phyloP scores from a whole-genome alignment of 805 yeast genomes.

The Isabelozyma rhagii region DNA sequence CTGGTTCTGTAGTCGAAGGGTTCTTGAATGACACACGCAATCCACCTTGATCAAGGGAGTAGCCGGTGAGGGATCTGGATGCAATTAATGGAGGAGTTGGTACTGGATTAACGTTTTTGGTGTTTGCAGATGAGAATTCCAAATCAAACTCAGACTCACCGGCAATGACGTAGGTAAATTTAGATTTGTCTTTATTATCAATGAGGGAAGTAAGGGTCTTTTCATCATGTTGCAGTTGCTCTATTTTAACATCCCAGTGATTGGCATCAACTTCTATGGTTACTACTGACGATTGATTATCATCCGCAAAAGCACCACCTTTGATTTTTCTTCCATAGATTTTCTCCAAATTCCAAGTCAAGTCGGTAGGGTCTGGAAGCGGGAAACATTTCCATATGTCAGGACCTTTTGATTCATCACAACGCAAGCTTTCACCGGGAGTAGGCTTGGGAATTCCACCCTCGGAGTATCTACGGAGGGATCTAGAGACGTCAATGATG shows the following conservation, averaged over 20 bases:
- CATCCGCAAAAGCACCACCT: constrained; percentile 63
- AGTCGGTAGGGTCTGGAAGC: constrained; percentile 45
- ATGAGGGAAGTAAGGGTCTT: background rate
- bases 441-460: constrained; percentile 81
- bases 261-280: constrained; percentile 42
- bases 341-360: constrained; percentile 54
- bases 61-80: constrained; percentile 86
- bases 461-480: constrained; percentile 53
- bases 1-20: constrained; percentile 45
- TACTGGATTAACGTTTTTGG: constrained; percentile 38
- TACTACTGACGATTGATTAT: constrained; percentile 34
- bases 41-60: constrained; percentile 89
- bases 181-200: background rate
- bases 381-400: constrained; percentile 81
- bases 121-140: constrained; percentile 41
- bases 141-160: constrained; percentile 38
- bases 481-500: constrained; percentile 67
- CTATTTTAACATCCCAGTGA: constrained; percentile 42
- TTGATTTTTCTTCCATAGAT: constrained; percentile 67
- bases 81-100: constrained; percentile 63
- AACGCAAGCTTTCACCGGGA: constrained; percentile 64
- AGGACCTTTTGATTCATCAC: constrained; percentile 61
- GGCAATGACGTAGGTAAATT: constrained; percentile 11
- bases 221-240: constrained; percentile 14
- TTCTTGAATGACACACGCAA: constrained; percentile 76